A percentile compares a stretch with the other conserved stretches of the same genome.
These are phyloP conservation scores for Chrysoporthe deuterocubensis DNA, from an alignment of 2,329 filamentous ascomycete species.

Conservation along the genomic window DNA sequence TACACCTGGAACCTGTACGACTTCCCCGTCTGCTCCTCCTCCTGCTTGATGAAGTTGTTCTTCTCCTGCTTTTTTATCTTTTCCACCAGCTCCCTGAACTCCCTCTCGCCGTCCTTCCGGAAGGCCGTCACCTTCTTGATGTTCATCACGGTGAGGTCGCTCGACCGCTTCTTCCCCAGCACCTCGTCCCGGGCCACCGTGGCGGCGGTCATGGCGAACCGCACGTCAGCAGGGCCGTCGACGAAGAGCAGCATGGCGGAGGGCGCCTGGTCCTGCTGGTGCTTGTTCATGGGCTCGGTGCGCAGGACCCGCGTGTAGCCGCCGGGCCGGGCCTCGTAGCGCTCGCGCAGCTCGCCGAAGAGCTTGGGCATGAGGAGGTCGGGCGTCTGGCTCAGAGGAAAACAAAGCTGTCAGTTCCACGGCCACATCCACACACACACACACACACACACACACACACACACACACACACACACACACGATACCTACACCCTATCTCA, in stretches of 20 bases:
- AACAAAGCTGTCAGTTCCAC: not conserved
- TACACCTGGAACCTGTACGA: constrained; percentile 16
- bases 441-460: too few relatives aligned
- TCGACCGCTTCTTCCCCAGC: constrained; percentile 53
- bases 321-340: constrained; percentile 79
- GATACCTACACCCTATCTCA: too few relatives aligned
- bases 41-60: constrained; percentile 18
- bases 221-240: constrained; percentile 90
- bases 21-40: constrained; percentile 28
- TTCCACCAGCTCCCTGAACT: constrained; percentile 68
- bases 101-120: constrained; percentile 66
- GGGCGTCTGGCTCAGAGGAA: constrained; percentile 57
- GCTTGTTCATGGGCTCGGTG: constrained; percentile 85
- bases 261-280: constrained; percentile 80
- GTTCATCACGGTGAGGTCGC: constrained; percentile 76
- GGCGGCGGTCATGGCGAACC: constrained; percentile 91
- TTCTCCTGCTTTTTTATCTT: constrained; percentile 40
- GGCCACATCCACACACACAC: too few relatives aligned
- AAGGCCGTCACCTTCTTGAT: constrained; percentile 81
- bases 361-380: constrained; percentile 79
- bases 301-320: constrained; percentile 95
- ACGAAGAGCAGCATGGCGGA: constrained; percentile 94
- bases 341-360: constrained; percentile 78
- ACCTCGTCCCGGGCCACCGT: constrained; percentile 70
- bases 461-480: too few relatives aligned